phyloP scores from a whole-genome alignment of 2,329 filamentous ascomycete species.

The Fonsecaea nubica region DNA sequence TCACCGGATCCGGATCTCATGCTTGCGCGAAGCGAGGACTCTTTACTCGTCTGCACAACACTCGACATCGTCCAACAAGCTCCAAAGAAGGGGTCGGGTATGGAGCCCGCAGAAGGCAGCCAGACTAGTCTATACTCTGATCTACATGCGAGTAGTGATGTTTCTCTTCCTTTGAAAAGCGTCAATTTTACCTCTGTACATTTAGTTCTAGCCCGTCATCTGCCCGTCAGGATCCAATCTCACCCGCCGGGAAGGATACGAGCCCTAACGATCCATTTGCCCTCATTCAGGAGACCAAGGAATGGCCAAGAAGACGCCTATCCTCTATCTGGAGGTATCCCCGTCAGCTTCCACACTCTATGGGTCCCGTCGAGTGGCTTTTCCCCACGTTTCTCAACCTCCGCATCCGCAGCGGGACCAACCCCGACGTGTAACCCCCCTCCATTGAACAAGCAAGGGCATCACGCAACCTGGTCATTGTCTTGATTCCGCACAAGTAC shows the following conservation, averaged over 20 bases:
- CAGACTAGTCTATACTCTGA: background rate
- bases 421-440: background rate
- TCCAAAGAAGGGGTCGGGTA: background rate
- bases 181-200: background rate
- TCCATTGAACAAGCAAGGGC: no score
- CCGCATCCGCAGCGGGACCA: background rate
- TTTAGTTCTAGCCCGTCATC: background rate
- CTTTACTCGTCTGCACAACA: background rate
- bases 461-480: constrained; percentile 1
- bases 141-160: background rate
- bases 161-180: background rate
- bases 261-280: background rate
- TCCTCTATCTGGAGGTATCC: constrained; percentile 1
- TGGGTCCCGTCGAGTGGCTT: no score
- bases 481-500: no score
- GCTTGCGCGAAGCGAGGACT: background rate
- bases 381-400: background rate
- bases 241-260: background rate
- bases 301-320: background rate
- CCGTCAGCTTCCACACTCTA: background rate
- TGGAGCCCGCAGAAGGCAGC: background rate
- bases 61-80: background rate
- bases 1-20: background rate
- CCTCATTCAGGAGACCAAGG: background rate
- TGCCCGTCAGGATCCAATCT: background rate